Evolutionary conservation across 2,329 filamentous ascomycete genomes (phyloP).

Genomic region (Fusarium sp.): DNA sequence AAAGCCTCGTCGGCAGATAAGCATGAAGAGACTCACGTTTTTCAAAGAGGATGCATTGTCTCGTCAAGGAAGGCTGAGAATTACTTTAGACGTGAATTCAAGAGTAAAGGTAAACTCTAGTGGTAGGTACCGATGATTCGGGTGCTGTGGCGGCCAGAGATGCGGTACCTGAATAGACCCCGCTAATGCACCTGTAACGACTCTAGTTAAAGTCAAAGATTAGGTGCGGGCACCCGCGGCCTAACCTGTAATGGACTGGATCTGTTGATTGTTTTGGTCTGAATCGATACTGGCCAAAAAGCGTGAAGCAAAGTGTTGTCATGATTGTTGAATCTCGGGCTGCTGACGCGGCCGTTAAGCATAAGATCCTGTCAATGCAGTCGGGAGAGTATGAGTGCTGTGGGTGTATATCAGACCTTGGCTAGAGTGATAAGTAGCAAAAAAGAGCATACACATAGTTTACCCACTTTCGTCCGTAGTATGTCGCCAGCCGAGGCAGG

Average conservation of each 20-base stretch:
- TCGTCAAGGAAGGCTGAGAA: neutral
- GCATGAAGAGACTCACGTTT: neutral
- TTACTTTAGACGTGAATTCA: neutral
- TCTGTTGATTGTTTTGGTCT: conserved; percentile 24
- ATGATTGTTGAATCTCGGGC: conserved; percentile 11
- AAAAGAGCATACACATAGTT: neutral
- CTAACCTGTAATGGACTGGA: neutral
- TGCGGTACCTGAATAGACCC: conserved; percentile 28
- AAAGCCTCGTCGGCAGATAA: neutral
- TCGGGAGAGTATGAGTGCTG: neutral
- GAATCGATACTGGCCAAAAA: conserved; percentile 20
- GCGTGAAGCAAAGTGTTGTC: conserved; percentile 24
- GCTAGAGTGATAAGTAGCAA: neutral
- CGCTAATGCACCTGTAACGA: conserved; percentile 28
- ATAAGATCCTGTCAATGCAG: neutral
- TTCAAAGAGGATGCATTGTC: neutral
- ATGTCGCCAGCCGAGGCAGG: neutral
- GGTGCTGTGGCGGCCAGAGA: conserved; percentile 9
- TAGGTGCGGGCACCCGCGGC: neutral
- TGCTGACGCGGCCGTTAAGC: conserved; percentile 28
- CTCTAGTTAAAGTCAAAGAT: conserved; percentile 24
- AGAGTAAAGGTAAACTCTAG: neutral
- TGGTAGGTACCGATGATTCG: conserved; percentile 1
- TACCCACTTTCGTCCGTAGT: neutral
- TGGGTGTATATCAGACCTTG: conserved; percentile 8